phyloP scores from a whole-genome alignment of 169 alveolate species.

The Plasmodium yoelii region DNA sequence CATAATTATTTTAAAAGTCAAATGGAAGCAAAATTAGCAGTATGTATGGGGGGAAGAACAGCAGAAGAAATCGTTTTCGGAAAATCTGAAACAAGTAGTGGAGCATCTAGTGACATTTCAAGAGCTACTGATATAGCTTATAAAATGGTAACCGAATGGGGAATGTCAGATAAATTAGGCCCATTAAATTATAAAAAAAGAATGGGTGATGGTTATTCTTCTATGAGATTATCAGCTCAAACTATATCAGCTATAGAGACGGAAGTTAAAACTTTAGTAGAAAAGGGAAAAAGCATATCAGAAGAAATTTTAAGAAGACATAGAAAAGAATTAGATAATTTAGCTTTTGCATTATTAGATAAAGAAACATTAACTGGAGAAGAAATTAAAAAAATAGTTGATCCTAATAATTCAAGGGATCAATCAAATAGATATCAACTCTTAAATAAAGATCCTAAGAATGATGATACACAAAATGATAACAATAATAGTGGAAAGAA shows the following conservation, averaged over 20 bases:
- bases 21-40: conserved; percentile 94
- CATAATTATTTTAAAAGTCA: conserved; percentile 88
- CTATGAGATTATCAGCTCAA: conserved; percentile 80
- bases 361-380: conserved; percentile 91
- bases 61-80: conserved; percentile 96
- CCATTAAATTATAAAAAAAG: conserved; percentile 83
- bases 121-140: conserved; percentile 92
- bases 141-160: conserved; percentile 93
- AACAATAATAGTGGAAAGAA: background rate
- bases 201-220: conserved; percentile 81
- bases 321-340: conserved; percentile 82
- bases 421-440: conserved; percentile 17
- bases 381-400: conserved; percentile 79
- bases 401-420: conserved; percentile 72
- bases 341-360: conserved; percentile 87
- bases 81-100: conserved; percentile 91
- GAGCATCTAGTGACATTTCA: conserved; percentile 93
- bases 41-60: conserved; percentile 97
- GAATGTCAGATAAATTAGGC: conserved; percentile 92
- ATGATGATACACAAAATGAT: background rate
- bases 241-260: conserved; percentile 82
- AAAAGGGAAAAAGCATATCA: conserved; percentile 86
- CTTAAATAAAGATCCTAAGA: conserved; percentile 12
- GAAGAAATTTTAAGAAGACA: conserved; percentile 86
- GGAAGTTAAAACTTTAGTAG: conserved; percentile 85